Conservation (phyloP, 2,329 filamentous ascomycete species). For the Calonectria ilicicola region DNA sequence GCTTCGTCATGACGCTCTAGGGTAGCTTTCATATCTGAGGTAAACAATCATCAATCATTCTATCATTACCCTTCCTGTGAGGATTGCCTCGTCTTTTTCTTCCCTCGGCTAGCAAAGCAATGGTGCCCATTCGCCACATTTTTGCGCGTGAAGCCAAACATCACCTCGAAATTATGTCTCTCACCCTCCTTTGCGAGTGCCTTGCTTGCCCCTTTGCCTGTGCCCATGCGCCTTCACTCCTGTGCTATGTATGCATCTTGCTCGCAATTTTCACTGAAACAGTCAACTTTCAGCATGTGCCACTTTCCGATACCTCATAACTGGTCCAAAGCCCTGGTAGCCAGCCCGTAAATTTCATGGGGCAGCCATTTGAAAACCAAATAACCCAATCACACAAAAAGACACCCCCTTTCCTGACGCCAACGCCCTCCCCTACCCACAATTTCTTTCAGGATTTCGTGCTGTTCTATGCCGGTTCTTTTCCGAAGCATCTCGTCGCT, state of each 20-base stretch:
- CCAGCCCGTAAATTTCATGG: constrained; percentile 22
- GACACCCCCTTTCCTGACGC: constrained; percentile 19
- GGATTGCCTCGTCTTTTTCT: background rate
- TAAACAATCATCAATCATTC: constrained; percentile 4
- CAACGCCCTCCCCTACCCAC: constrained; percentile 11
- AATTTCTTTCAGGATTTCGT: background rate
- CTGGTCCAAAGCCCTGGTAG: constrained; percentile 3
- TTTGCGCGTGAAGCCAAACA: background rate
- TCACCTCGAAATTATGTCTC: background rate
- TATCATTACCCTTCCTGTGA: constrained; percentile 4
- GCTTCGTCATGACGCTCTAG: background rate
- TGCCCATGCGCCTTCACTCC: constrained; percentile 42
- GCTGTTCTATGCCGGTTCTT: constrained; percentile 10
- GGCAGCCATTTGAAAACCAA: constrained; percentile 25
- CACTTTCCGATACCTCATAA: constrained; percentile 8
- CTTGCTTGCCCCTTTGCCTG: constrained; percentile 16
- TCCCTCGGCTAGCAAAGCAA: background rate
- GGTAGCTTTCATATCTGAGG: background rate
- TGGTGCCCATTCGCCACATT: background rate
- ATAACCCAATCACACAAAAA: constrained; percentile 25
- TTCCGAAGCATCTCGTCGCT: constrained; percentile 3
- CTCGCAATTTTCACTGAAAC: constrained; percentile 11
- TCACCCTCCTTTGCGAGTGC: background rate
- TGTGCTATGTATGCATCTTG: constrained; percentile 44
- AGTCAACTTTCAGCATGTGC: constrained; percentile 16